Evolutionary conservation across 768 basidiomycete species (phyloP).

Genomic region (Leccinum longicurvipes): DNA sequence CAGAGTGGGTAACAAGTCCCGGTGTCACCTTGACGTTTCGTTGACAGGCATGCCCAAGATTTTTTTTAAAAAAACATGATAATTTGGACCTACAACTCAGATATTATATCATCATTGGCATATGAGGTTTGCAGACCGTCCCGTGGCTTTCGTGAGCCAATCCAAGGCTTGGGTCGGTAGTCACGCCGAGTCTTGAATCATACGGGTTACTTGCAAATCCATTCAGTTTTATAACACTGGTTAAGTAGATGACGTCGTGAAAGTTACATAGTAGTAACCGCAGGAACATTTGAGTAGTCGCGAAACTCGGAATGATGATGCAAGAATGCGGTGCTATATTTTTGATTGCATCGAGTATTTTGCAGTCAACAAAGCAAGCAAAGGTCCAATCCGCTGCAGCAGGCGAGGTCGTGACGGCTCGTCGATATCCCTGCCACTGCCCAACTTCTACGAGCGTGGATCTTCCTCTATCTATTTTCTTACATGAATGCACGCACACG

Average conservation of each 20-base stretch:
- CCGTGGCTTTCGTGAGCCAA: neutral
- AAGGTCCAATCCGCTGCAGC: no score
- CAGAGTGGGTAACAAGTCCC: neutral
- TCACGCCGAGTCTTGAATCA: no score
- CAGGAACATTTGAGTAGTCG: neutral
- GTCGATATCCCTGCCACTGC: no score
- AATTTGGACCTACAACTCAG: neutral
- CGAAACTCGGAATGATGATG: neutral
- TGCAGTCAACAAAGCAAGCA: no score
- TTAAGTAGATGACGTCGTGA: neutral
- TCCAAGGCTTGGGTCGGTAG: neutral
- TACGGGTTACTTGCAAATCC: no score
- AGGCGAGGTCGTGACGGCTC: no score
- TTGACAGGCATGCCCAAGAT: neutral
- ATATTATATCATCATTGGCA: no score
- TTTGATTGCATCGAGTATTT: no score
- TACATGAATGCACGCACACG: no score
- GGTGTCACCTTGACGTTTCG: neutral
- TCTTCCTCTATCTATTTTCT: no score
- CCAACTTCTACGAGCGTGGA: no score
- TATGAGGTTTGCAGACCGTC: neutral
- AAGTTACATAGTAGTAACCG: neutral
- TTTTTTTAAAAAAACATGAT: neutral
- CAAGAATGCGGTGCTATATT: no score
- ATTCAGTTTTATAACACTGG: neutral